A percentile compares a stretch with the other conserved stretches of the same genome.
Evolutionary conservation across 1,284 basidiomycete genomes (phyloP).

Genomic region (Puccinia triticina): DNA sequence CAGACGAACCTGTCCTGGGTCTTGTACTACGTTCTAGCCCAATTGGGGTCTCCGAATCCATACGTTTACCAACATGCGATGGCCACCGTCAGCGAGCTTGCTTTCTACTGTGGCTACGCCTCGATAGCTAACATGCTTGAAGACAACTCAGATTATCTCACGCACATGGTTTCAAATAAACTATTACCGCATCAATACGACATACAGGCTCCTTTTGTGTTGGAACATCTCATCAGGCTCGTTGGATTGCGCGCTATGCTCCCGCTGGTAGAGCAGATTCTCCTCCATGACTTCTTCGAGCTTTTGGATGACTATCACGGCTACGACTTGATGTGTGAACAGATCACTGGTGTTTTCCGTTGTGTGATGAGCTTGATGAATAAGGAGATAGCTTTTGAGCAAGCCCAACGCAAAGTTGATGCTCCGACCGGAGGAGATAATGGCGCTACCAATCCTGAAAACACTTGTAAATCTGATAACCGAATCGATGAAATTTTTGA

Average conservation of each 20-base stretch:
- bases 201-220: slow-evolving; percentile 30
- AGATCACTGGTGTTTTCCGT: slow-evolving; percentile 19
- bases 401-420: neutral
- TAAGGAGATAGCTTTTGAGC: neutral
- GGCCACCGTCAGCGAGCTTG: slow-evolving; percentile 16
- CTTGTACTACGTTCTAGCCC: slow-evolving; percentile 33
- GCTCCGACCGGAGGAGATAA: neutral
- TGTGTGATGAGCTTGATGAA: slow-evolving; percentile 35
- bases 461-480: neutral
- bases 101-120: slow-evolving; percentile 24
- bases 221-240: slow-evolving; percentile 39
- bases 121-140: slow-evolving; percentile 33
- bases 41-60: slow-evolving; percentile 21
- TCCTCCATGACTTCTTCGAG: slow-evolving; percentile 25
- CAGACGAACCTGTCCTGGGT: slow-evolving; percentile 23
- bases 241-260: slow-evolving; percentile 23
- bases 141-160: slow-evolving; percentile 37
- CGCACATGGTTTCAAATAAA: slow-evolving; percentile 7
- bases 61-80: slow-evolving; percentile 29
- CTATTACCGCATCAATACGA: slow-evolving; percentile 38
- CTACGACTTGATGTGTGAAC: slow-evolving; percentile 29
- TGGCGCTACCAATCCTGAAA: neutral
- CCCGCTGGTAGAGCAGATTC: slow-evolving; percentile 21
- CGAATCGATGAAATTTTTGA: slow-evolving; percentile 35
- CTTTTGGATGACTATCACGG: slow-evolving; percentile 39